These are phyloP conservation scores for Pseudopithomyces maydicus DNA, from an alignment of 2,329 filamentous ascomycete species.

Conservation along the genomic window DNA sequence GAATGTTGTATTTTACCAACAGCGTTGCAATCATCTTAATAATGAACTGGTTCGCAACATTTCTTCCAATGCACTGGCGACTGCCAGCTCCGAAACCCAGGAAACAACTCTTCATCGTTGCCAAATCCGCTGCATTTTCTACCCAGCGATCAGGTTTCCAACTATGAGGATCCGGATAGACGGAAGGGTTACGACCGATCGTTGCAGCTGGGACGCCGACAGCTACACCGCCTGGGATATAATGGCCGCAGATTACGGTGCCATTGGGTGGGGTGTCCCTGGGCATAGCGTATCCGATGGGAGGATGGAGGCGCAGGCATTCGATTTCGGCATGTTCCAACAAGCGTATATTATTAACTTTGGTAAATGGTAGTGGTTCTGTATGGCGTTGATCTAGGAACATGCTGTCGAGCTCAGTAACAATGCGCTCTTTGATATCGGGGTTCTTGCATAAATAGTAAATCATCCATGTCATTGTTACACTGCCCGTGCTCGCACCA, in stretches of 20 bases:
- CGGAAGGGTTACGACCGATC: conserved; percentile 16
- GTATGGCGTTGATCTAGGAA: conserved; percentile 9
- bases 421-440: conserved; percentile 8
- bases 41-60: conserved; percentile 21
- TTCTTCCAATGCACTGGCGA: conserved; percentile 20
- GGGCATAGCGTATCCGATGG: conserved; percentile 19
- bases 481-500: conserved; percentile 18
- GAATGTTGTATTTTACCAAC: conserved; percentile 14
- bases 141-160: conserved; percentile 18
- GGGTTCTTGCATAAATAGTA: conserved; percentile 22
- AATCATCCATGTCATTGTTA: conserved; percentile 23
- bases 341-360: conserved; percentile 16
- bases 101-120: conserved; percentile 20
- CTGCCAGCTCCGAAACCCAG: conserved; percentile 20
- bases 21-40: conserved; percentile 20
- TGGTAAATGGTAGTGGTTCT: conserved; percentile 13
- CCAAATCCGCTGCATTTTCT: conserved; percentile 1
- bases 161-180: conserved; percentile 11
- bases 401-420: conserved; percentile 12
- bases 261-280: conserved; percentile 18
- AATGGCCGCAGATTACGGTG: conserved; percentile 12
- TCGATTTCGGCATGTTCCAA: conserved; percentile 19
- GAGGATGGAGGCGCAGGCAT: conserved; percentile 18
- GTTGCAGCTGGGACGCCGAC: conserved; percentile 18
- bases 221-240: conserved; percentile 16